A percentile compares a stretch with the other conserved stretches of the same genome.
These are phyloP conservation scores for Pseudogymnoascus sp. DNA, from an alignment of 2,329 filamentous ascomycete genomes.

Conservation along the genomic window DNA sequence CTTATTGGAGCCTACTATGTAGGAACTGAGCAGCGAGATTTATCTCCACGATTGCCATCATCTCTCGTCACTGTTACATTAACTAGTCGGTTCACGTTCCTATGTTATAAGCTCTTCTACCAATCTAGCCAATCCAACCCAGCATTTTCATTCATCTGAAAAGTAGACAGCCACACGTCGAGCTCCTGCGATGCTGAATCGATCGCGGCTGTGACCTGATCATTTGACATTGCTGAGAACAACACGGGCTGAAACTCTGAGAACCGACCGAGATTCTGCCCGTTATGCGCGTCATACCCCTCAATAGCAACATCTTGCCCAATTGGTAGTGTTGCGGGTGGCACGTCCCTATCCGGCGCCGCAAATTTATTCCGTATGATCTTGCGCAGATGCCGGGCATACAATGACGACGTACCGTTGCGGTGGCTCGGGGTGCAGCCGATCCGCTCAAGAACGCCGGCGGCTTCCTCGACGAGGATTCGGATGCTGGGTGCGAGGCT, in stretches of 20 bases:
- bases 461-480: conserved; percentile 59
- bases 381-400: conserved; percentile 47
- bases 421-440: conserved; percentile 58
- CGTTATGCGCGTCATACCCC: conserved; percentile 13
- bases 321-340: conserved; percentile 10
- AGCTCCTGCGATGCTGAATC: conserved; percentile 55
- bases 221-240: conserved; percentile 62
- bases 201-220: conserved; percentile 58
- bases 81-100: not conserved
- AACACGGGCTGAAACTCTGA: conserved; percentile 41
- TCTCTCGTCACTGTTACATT: not conserved
- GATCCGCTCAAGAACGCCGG: conserved; percentile 60
- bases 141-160: conserved; percentile 21
- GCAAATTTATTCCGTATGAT: conserved; percentile 18
- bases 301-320: conserved; percentile 1
- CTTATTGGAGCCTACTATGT: not conserved
- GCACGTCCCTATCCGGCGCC: conserved; percentile 7
- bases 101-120: conserved; percentile 10
- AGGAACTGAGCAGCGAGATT: not conserved
- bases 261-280: conserved; percentile 11
- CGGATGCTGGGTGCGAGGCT: conserved; percentile 55
- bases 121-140: conserved; percentile 25
- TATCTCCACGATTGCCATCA: not conserved
- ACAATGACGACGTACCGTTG: conserved; percentile 56
- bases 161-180: conserved; percentile 28